Conservation (phyloP, 23 red algal genomes). For the Gracilaria caudata region DNA sequence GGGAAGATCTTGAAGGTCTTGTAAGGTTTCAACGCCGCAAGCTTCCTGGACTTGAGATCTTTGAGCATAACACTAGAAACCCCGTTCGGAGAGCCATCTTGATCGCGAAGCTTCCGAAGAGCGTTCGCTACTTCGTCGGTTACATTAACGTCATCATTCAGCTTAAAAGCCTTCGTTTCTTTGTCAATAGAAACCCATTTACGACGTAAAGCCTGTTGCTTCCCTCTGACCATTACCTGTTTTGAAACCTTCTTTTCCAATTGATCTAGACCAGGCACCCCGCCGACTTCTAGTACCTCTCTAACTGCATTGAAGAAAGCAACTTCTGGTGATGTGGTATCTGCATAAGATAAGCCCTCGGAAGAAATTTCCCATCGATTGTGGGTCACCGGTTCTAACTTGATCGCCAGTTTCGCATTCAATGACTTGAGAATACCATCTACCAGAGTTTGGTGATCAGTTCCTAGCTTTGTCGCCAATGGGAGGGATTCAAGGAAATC, state of each 20-base stretch:
- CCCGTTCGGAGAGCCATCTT: slow-evolving; percentile 21
- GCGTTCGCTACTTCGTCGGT: slow-evolving; percentile 68
- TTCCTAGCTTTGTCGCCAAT: slow-evolving; percentile 34
- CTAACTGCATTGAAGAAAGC: slow-evolving; percentile 37
- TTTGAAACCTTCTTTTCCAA: slow-evolving; percentile 42
- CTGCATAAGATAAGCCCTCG: slow-evolving; percentile 86
- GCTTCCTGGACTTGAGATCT: slow-evolving; percentile 68
- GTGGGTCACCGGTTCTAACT: slow-evolving; percentile 73
- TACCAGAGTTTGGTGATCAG: slow-evolving; percentile 76
- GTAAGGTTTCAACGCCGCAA: slow-evolving; percentile 56
- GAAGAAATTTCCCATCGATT: slow-evolving; percentile 69
- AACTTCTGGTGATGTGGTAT: slow-evolving; percentile 79
- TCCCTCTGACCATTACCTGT: slow-evolving; percentile 67
- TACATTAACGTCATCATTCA: slow-evolving; percentile 47
- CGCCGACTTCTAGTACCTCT: not conserved
- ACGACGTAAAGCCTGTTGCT: slow-evolving; percentile 87
- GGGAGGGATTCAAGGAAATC: slow-evolving; percentile 27
- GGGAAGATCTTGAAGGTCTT: slow-evolving; percentile 77
- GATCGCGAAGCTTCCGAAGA: slow-evolving; percentile 60
- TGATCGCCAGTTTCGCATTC: slow-evolving; percentile 57
- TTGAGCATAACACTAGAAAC: slow-evolving; percentile 49
- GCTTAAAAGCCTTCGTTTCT: slow-evolving; percentile 52
- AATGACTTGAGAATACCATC: slow-evolving; percentile 87
- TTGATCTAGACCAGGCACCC: not conserved
- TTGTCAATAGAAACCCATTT: slow-evolving; percentile 84